Evolutionary conservation across 2,329 filamentous ascomycete genomes (phyloP).

Genomic region (Harringtonia aguacate): DNA sequence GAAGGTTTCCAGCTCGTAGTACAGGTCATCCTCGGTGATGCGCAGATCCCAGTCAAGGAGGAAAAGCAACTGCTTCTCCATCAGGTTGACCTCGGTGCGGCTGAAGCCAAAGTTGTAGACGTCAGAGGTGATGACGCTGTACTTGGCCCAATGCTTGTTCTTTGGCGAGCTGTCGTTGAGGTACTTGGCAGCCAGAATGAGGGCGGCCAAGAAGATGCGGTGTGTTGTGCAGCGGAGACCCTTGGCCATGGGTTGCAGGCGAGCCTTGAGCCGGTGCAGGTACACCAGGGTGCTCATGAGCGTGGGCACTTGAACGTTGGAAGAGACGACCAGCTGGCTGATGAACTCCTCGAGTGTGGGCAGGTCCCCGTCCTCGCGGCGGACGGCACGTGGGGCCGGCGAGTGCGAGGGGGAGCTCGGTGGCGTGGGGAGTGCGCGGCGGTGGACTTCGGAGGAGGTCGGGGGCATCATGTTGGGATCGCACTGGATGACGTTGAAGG

Average conservation of each 20-base stretch:
- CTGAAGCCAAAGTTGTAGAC: constrained; percentile 74
- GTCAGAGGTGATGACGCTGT: constrained; percentile 65
- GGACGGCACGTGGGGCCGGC: constrained; percentile 31
- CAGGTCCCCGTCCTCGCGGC: constrained; percentile 42
- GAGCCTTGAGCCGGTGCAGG: constrained; percentile 70
- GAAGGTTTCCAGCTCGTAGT: constrained; percentile 79
- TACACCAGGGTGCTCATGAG: constrained; percentile 97
- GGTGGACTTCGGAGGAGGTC: constrained; percentile 17
- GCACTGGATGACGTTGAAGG: constrained; percentile 70
- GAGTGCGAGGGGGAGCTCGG: constrained; percentile 27
- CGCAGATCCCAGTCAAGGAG: constrained; percentile 90
- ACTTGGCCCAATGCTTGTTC: constrained; percentile 99
- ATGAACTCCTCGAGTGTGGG: constrained; percentile 88
- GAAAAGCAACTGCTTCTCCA: constrained; percentile 97
- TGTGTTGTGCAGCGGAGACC: constrained; percentile 94
- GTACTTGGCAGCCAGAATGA: constrained; percentile 89
- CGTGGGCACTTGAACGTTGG: constrained; percentile 93
- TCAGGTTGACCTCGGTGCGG: constrained; percentile 92
- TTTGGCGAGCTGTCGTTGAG: constrained; percentile 97
- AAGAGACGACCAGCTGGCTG: constrained; percentile 77
- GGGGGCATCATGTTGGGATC: constrained; percentile 49
- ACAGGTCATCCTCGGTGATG: constrained; percentile 76
- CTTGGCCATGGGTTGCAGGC: constrained; percentile 87
- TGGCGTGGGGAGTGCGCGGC: constrained; percentile 30
- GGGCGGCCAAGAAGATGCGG: constrained; percentile 86